Percentiles rank a stretch among this genome's conserved stretches.
phyloP scores from a whole-genome alignment of 2,329 filamentous ascomycete genomes.

The Exophiala bonariae region DNA sequence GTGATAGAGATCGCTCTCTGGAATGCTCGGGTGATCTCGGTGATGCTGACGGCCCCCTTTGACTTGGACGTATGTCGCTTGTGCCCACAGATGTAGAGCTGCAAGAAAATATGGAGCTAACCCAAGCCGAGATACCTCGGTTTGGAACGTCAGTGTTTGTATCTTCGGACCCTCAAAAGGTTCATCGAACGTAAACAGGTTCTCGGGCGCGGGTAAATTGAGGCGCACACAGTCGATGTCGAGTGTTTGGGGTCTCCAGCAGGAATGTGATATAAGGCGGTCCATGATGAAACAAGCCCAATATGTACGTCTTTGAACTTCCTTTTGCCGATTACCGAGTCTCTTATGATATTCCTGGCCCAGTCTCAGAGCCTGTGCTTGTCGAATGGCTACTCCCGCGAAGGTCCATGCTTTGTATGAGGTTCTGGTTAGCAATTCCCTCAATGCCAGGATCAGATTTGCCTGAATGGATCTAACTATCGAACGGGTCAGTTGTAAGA shows the following conservation, averaged over 20 bases:
- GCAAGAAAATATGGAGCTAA: constrained; percentile 3
- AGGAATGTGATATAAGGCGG: constrained; percentile 3
- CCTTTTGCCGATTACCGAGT: not conserved
- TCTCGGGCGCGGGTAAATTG: constrained; percentile 2
- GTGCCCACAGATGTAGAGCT: constrained; percentile 3
- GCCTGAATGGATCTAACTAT: not conserved
- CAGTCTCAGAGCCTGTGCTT: not conserved
- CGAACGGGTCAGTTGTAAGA: not conserved
- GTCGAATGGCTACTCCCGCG: not conserved
- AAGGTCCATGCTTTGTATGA: constrained; percentile 2
- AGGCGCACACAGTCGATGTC: not conserved
- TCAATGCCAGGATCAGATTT: not conserved
- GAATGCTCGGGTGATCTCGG: no score
- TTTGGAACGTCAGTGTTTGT: not conserved
- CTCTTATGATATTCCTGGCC: constrained; percentile 1
- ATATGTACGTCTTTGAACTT: constrained; percentile 2
- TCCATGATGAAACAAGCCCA: constrained; percentile 6
- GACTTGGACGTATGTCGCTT: constrained; percentile 3
- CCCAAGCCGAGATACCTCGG: not conserved
- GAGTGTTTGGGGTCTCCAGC: constrained; percentile 6
- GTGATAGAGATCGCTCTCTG: no score
- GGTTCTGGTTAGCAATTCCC: not conserved
- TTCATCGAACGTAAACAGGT: not conserved
- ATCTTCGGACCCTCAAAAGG: not conserved
- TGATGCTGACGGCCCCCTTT: constrained; percentile 1